Evolutionary conservation across 2,329 filamentous ascomycete species (phyloP), one percentile per base, ranked within the genome.

Genomic region (Ophiocordyceps camponoti-rufipedis): DNA sequence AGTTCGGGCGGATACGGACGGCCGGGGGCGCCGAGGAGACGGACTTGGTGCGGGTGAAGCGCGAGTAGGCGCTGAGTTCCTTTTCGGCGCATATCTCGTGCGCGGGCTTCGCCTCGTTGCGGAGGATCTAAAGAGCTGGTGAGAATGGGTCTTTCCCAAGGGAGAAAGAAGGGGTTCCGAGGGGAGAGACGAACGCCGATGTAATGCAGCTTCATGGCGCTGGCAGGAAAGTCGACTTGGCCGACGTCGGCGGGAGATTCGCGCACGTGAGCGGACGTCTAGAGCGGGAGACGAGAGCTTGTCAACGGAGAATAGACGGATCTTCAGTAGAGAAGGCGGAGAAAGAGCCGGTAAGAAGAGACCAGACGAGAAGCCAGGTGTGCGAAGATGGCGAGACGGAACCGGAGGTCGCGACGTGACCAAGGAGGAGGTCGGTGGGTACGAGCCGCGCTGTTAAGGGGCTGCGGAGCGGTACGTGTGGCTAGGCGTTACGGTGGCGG

Each of bases 21-120:
- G 33, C 13, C 11, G 6, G 6, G 33, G 33, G 39, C 29, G 14
- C 42, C 43, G 45, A 13, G 47, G 40, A 44, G 44, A 61, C 68
- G 50, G 67, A 84, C 78, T 75, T 83, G 54, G 72, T 67, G 52
- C 79, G 72, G 51, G 83, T 89, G 68, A 93, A 94, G 62, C 81
- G 77, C 48, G 79, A 86, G 68, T 84, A 91, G 54, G 73, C 76
- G 62, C 71, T 79, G 52, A 94, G 72, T 56, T 93, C 83, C 62
- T 80, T 82, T 64, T 85, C 86, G 53, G 74, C 70, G 61, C 73
- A 76, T 51, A 94, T 71, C 68, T 94, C 85, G 55, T 84, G 67
- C 44, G 83, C 77, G 43, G 85, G 83, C 65, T 82, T 79, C 55
- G 65, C 66, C 58, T 84, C 80, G 66, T 91, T 91, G 65, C 82